Evolutionary conservation across 225 moss, liverwort and hornwort genomes (phyloP).

Genomic region (Marchantia paleacea): DNA sequence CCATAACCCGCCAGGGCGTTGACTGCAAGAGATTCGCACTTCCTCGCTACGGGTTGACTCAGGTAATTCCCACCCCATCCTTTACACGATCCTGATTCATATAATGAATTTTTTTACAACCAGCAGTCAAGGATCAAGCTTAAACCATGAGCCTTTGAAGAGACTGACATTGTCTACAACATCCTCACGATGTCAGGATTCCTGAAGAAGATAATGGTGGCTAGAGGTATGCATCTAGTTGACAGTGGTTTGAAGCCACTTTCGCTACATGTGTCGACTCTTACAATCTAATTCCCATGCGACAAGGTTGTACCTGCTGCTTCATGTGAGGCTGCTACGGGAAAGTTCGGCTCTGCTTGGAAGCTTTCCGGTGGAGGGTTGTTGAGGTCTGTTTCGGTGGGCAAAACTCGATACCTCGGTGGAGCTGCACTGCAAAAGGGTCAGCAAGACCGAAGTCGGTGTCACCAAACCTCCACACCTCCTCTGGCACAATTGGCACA

Average conservation of each 20-base stretch:
- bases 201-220: background rate
- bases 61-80: slow-evolving; percentile 88
- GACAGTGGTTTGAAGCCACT: background rate
- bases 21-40: slow-evolving; percentile 87
- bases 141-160: background rate
- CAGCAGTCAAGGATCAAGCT: background rate
- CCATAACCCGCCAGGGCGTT: slow-evolving; percentile 85
- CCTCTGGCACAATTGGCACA: background rate
- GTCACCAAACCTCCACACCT: background rate
- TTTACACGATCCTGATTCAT: slow-evolving; percentile 65
- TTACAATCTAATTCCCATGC: background rate
- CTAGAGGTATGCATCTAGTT: background rate
- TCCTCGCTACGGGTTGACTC: slow-evolving; percentile 90
- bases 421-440: slow-evolving; percentile 63
- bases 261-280: background rate
- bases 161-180: background rate
- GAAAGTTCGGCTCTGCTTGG: slow-evolving; percentile 59
- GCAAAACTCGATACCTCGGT: slow-evolving; percentile 88
- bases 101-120: background rate
- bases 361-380: slow-evolving; percentile 63
- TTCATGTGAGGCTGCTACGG: slow-evolving; percentile 64
- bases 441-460: slow-evolving; percentile 17
- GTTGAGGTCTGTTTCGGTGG: slow-evolving; percentile 94
- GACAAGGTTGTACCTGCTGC: slow-evolving; percentile 45
- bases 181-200: background rate